Evolutionary conservation across 148 eudicot genomes (phyloP), one percentile per base, ranked within the genome.

Genomic region (Tetragonia tetragonoides): DNA sequence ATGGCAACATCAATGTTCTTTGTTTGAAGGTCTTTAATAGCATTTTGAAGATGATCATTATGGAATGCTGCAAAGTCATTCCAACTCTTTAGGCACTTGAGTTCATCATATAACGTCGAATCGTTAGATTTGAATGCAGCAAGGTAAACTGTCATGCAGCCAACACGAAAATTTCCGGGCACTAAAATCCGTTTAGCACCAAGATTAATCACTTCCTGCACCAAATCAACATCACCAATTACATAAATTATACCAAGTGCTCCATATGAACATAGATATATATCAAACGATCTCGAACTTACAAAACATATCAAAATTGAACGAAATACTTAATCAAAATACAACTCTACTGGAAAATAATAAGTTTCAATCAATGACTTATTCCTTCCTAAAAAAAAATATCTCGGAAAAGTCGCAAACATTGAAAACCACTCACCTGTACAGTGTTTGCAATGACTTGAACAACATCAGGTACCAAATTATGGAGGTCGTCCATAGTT

Each of bases 101-200:
- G 73, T 3, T 79, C 81, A 62, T 85, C 87, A 49, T 85, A 85
- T 72, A 40, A 54, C 7, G 23, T 57, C 10, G 64, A 0, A 17
- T 84, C 75, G 16, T 78, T 72, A 12, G 82, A 70, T 72, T 38
- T 76, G 20, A 60, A 81, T 40, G 10, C 3, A 1, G 38, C 44
- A 3, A 84, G 80, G 47, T 81, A 81, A 11, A 42, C 24, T 3
- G 84, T 76, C 77, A 75, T 34, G 56, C 87, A 84, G 12, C 87
- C 87, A 39, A 84, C 73, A 0, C 82, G 84, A 59, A 81, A 84
- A 75, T 81, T 85, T 54, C 87, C 87, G 0, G 87, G 87, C 28
- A 84, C 84, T 16, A 79, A 70, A 20, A 84, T 77, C 60, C 66
- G 77, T 24, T 34, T 67, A 8, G 84, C 87, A 11, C 87, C 87